Evolutionary conservation across 106 monocot genomes (phyloP).

Genomic region (Triglochin maritima): DNA sequence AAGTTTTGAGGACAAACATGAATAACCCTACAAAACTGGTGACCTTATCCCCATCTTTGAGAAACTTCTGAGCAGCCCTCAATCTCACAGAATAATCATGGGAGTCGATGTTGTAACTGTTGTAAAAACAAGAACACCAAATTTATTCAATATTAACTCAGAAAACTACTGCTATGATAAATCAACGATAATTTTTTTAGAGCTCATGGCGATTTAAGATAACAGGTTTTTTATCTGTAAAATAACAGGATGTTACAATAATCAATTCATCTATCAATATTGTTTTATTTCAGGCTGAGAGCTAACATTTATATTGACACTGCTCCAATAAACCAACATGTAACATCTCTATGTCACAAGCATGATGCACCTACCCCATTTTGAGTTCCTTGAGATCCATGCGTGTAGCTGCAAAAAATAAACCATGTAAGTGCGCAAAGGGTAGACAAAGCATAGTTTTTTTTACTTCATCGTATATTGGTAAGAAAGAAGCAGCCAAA

Average conservation of each 20-base stretch:
- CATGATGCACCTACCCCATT: constrained; percentile 57
- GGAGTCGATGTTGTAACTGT: constrained; percentile 90
- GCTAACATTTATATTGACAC: background rate
- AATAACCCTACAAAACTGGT: background rate
- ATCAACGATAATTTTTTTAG: no score
- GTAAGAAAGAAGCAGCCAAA: background rate
- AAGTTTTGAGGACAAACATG: no score
- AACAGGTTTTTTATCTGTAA: no score
- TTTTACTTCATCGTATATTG: no score
- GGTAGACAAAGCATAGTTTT: background rate
- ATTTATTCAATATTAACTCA: background rate
- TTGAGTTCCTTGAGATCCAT: constrained; percentile 91
- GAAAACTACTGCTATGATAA: background rate
- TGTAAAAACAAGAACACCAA: constrained; percentile 6
- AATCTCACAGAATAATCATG: constrained; percentile 91
- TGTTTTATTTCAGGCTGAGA: background rate
- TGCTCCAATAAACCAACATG: background rate
- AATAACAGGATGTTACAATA: background rate
- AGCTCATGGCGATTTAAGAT: no score
- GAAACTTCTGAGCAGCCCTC: constrained; percentile 72
- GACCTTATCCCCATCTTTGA: constrained; percentile 94
- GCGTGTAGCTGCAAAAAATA: constrained; percentile 57
- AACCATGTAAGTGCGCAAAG: constrained; percentile 2
- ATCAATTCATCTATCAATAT: background rate
- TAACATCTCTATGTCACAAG: background rate